Evolutionary conservation across 169 alveolate species (phyloP).

Genomic region (Cryptosporidium baileyi): DNA sequence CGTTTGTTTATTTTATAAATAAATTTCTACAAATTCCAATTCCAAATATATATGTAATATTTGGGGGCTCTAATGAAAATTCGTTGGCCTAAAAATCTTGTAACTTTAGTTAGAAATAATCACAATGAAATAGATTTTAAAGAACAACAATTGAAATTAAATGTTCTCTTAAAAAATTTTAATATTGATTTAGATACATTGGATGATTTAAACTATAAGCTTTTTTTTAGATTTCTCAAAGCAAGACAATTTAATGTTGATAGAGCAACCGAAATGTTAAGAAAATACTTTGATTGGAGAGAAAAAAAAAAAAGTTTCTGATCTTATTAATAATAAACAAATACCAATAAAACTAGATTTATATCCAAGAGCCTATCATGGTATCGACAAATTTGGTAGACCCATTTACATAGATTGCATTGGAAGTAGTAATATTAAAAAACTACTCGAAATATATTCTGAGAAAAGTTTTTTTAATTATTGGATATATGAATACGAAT

Average conservation of each 20-base stretch:
- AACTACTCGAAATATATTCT: conserved; percentile 17
- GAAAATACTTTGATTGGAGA: conserved; percentile 78
- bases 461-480: conserved; percentile 53
- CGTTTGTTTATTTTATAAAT: no score
- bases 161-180: conserved; percentile 17
- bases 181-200: background rate
- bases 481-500: conserved; percentile 68
- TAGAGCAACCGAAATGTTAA: conserved; percentile 76
- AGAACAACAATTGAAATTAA: conserved; percentile 24
- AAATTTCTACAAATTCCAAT: no score
- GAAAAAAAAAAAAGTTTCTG: conserved; percentile 65
- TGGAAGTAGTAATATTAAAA: conserved; percentile 74
- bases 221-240: conserved; percentile 73
- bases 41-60: no score
- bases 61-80: no score
- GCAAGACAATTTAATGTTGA: conserved; percentile 78
- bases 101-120: background rate
- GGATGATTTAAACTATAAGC: conserved; percentile 3
- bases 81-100: conserved; percentile 56
- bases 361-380: conserved; percentile 80
- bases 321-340: conserved; percentile 9
- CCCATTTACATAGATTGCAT: conserved; percentile 81
- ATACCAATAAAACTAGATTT: conserved; percentile 53
- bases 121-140: conserved; percentile 3
- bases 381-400: conserved; percentile 75